Evolutionary conservation across 768 basidiomycete species (phyloP), one percentile per base, ranked within the genome.

Genomic region (Rhodocollybia butyracea): DNA sequence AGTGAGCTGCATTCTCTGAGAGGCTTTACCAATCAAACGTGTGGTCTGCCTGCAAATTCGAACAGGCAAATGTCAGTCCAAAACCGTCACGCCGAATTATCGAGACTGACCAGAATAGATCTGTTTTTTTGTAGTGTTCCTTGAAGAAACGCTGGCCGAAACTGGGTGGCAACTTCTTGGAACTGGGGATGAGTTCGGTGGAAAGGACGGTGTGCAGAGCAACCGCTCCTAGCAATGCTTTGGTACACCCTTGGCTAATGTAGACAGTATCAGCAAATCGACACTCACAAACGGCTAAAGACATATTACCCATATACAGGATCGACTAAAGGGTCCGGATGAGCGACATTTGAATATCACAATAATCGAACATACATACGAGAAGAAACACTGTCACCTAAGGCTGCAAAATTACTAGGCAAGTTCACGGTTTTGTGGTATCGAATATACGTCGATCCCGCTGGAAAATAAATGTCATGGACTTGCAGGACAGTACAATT

Each of bases 331-430:
- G 19, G 31, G 29, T 26, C 19, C 17, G 15, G 45, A 17, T 24
- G 17, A 24, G 27, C 3, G 10, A 21, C 15, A 12, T 22, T 24
- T 4, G 43, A 30, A 48, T 2, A n/a, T n/a, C n/a, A n/a, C n/a
- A 5, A 48, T 10, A 19, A 22, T n/a, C 27, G 48, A 39, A 38
- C 4, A 17, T 21, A 10, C 38, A 21, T 24, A 40, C 38, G 3
- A 10, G 51, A 42, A 13, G 42, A 29, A 7, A 43, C 59, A 29
- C 57, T 53, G 43, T 63, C 62, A 11, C 62, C 62, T 1, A 62
- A 5, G 13, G 62, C 62, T 30, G 62, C 48, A 26, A 57, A 63
- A 38, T 62, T 63, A 19, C 21, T 39, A 1, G 65, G 66, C 5
- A 65, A 21, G 3, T 38, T 48, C 5, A 36, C 22, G 6, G 46